phyloP scores from a whole-genome alignment of 208 protist genomes.

The Acanthamoeba healyi region DNA sequence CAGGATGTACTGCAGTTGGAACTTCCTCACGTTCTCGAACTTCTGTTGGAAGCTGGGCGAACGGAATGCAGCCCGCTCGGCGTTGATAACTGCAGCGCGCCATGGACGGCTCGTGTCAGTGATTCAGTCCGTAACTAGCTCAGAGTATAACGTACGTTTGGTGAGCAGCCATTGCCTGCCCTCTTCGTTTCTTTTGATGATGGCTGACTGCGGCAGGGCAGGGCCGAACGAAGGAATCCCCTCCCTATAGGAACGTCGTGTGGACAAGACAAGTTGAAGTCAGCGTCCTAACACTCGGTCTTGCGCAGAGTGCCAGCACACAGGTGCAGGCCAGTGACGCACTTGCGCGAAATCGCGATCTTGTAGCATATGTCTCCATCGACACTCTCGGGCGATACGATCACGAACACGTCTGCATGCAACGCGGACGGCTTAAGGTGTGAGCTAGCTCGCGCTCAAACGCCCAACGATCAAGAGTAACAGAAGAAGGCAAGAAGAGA shows the following conservation, averaged over 20 bases:
- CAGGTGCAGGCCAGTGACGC: neutral
- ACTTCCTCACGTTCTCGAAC: slow-evolving; percentile 39
- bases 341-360: slow-evolving; percentile 31
- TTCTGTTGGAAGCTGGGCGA: slow-evolving; percentile 36
- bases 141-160: neutral
- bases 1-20: slow-evolving; percentile 38
- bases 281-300: no score
- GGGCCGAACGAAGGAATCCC: slow-evolving; percentile 24
- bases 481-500: neutral
- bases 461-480: neutral
- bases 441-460: neutral
- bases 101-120: neutral
- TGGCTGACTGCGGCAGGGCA: neutral
- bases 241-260: neutral
- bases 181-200: neutral
- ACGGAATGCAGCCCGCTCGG: slow-evolving; percentile 12
- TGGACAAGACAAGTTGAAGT: neutral
- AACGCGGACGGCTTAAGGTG: neutral
- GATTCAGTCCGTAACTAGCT: neutral
- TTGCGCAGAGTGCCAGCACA: neutral
- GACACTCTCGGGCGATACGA: neutral
- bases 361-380: neutral
- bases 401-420: slow-evolving; percentile 14
- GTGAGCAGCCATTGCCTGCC: slow-evolving; percentile 1
- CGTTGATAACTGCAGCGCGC: slow-evolving; percentile 11